Evolutionary conservation across 352 stramenopile species (phyloP), one percentile per base, ranked within the genome.

Genomic region (Achlya hypogyna): DNA sequence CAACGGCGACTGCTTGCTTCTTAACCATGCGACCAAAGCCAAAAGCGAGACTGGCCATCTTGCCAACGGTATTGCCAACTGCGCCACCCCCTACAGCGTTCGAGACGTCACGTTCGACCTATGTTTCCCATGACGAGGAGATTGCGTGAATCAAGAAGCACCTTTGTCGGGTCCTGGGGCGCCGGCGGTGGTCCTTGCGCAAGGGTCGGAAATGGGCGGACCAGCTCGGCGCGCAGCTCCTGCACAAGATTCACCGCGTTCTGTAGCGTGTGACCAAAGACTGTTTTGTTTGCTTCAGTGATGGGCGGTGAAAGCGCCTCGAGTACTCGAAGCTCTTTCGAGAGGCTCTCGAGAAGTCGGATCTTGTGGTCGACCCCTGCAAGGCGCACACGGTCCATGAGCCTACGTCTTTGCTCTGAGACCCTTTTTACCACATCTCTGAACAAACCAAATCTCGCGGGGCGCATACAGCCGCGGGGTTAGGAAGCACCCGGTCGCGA

Each of bases 1-100:
- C 84, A 8, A 81, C 84, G 31, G 84, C 82, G 49, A 91, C 88
- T 6, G 84, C 82, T 70, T 93, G 84, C 51, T 91, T 93, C 69
- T 91, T 91, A 47, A 93, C 80, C 80, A 91, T 91, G 20, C 82
- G 76, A 5, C 84, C 84, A 60, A 93, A 93, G 0, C 84, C 84
- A 62, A 86, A 85, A 0, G 84, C 84, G n/a, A 93, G 58, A 63
- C 86, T 89, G 10, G 82, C 91, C 31, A 93, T 69, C 52, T 91
- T 90, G 49, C 80, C 80, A 34, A 92, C 86, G 1, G 60, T 47
- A 31, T 51, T 64, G 54, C 47, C n/a, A n/a, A n/a, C n/a, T n/a
- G n/a, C n/a, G 51, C 5, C 29, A 20, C 35, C 49, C 23, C 60
- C 60, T 4, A 67, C 40, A 25, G 60, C 60, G 32, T 67, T 67